Evolutionary conservation across 1,284 basidiomycete species (phyloP).

Genomic region (Phellopilus nigrolimitatus): DNA sequence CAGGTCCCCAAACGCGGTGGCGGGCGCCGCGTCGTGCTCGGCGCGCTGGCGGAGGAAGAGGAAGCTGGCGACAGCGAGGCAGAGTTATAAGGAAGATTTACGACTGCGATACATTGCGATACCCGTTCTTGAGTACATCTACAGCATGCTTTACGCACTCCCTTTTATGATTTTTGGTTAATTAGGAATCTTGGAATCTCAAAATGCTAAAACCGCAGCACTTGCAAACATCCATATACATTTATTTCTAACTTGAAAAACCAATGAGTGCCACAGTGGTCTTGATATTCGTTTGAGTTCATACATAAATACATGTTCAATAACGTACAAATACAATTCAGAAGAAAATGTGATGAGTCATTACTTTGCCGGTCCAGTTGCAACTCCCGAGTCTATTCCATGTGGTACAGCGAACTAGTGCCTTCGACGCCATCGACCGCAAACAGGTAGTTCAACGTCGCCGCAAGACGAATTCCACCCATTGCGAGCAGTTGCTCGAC

Average conservation of each 20-base stretch:
- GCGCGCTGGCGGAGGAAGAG: neutral
- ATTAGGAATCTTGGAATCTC: slow-evolving; percentile 1
- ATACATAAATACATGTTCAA: too few species aligned
- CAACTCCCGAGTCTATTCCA: neutral
- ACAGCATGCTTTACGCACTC: too few species aligned
- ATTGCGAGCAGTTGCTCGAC: slow-evolving; percentile 80
- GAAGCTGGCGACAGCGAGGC: slow-evolving; percentile 7
- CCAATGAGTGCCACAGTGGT: too few species aligned
- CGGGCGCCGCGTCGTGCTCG: neutral
- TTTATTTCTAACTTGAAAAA: neutral
- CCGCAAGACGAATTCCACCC: slow-evolving; percentile 79
- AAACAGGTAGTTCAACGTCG: slow-evolving; percentile 73
- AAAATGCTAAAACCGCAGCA: neutral
- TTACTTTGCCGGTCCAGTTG: neutral
- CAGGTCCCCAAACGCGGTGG: neutral
- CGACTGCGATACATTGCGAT: slow-evolving; percentile 10
- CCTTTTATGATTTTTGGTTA: neutral
- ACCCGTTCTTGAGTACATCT: neutral
- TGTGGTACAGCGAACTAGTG: neutral
- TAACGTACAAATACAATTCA: neutral
- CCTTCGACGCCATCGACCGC: slow-evolving; percentile 28
- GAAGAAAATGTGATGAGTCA: neutral
- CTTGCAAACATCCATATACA: neutral
- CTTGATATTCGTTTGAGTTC: too few species aligned
- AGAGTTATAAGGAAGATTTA: slow-evolving; percentile 5